Conservation (phyloP, 2,329 filamentous ascomycete genomes). For the Neocucurbitaria cava region DNA sequence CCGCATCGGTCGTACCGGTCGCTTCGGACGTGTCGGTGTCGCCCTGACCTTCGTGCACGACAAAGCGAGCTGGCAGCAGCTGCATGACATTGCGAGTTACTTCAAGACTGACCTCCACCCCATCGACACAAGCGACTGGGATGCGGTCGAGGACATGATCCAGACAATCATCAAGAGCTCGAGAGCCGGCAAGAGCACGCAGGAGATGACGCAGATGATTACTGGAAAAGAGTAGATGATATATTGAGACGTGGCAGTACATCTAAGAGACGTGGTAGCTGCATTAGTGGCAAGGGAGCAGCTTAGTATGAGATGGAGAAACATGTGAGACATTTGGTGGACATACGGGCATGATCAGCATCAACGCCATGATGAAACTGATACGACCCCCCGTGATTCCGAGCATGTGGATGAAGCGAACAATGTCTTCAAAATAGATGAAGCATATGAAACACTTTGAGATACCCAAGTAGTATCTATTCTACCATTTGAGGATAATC, state of each 20-base stretch:
- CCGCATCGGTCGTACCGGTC: conserved; percentile 94
- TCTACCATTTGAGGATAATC: background rate
- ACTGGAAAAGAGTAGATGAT: conserved; percentile 6
- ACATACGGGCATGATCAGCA: background rate
- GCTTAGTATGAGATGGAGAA: background rate
- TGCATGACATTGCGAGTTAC: conserved; percentile 79
- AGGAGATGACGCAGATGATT: conserved; percentile 46
- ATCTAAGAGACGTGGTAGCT: background rate
- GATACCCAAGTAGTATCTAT: conserved; percentile 25
- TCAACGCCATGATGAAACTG: background rate
- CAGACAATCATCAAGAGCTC: conserved; percentile 65
- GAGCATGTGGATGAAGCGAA: conserved; percentile 3
- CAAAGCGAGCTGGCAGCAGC: conserved; percentile 77
- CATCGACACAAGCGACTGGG: conserved; percentile 88
- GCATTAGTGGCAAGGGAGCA: background rate
- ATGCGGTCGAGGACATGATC: conserved; percentile 81
- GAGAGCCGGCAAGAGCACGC: conserved; percentile 49
- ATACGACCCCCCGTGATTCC: background rate
- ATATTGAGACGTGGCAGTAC: background rate
- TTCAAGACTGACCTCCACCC: conserved; percentile 83
- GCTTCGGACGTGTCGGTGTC: conserved; percentile 95
- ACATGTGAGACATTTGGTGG: background rate
- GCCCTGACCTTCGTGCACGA: conserved; percentile 95
- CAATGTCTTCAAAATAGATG: conserved; percentile 9
- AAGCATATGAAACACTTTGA: conserved; percentile 21